Percentiles rank a stretch among this genome's conserved stretches.
These are phyloP conservation scores for Leishmania aethiopica DNA, from an alignment of 208 protist species.

Conservation along the genomic window DNA sequence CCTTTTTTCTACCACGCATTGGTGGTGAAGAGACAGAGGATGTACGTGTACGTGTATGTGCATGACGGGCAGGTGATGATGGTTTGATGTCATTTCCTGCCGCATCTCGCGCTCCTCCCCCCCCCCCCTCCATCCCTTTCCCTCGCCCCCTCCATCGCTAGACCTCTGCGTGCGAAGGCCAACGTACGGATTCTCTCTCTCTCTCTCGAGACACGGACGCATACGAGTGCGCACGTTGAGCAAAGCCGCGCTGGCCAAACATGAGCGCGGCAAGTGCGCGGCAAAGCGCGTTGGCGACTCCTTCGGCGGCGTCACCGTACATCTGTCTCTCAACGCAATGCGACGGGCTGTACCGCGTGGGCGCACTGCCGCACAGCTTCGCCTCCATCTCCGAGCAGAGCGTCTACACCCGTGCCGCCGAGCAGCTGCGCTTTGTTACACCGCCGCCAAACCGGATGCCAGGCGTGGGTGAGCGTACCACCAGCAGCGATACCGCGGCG, in stretches of 20 bases:
- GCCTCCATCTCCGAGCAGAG: constrained; percentile 29
- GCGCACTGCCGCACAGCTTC: constrained; percentile 21
- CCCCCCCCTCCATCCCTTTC: too few relatives aligned
- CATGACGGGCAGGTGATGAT: neutral
- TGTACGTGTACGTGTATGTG: neutral
- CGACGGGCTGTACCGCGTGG: constrained; percentile 25
- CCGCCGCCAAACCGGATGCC: constrained; percentile 13
- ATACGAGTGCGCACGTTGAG: neutral
- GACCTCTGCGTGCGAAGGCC: neutral
- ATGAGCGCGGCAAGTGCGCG: neutral
- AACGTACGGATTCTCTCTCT: neutral
- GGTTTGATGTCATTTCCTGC: neutral
- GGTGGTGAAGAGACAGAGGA: neutral
- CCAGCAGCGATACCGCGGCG: neutral
- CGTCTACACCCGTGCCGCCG: constrained; percentile 24
- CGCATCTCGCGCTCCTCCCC: neutral
- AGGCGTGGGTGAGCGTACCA: neutral
- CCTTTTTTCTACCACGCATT: neutral
- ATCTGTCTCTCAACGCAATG: constrained; percentile 35
- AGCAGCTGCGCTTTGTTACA: constrained; percentile 28
- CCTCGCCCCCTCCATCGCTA: neutral
- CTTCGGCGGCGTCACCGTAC: constrained; percentile 14
- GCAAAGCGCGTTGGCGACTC: neutral
- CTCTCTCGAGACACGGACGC: neutral
- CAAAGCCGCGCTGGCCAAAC: neutral